phyloP scores from a whole-genome alignment of 2,329 filamentous ascomycete genomes.

The Tolypocladium amazonense region DNA sequence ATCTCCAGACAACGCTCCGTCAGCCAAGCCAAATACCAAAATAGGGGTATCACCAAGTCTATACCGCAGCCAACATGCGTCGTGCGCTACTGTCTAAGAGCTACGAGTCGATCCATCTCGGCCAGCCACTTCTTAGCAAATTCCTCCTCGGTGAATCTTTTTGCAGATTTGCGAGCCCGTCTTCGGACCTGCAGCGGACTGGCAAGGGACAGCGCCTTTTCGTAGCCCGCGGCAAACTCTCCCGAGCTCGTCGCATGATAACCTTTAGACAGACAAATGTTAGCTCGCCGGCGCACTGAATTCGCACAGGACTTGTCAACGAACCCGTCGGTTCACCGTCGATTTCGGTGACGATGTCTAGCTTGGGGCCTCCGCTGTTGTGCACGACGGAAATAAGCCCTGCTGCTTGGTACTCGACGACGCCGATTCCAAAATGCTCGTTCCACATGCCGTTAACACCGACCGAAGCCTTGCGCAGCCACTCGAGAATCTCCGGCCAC shows the following conservation, averaged over 20 bases:
- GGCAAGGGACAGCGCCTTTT: constrained; percentile 60
- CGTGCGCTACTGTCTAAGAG: constrained; percentile 18
- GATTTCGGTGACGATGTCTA: constrained; percentile 80
- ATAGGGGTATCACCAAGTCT: constrained; percentile 26
- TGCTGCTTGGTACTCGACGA: constrained; percentile 95
- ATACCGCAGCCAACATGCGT: constrained; percentile 11
- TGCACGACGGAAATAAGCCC: constrained; percentile 90
- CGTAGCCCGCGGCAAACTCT: constrained; percentile 75
- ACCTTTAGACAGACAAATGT: constrained; percentile 32
- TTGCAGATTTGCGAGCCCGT: constrained; percentile 67
- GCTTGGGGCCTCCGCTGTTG: constrained; percentile 81
- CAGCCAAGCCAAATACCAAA: background rate
- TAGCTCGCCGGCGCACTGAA: background rate
- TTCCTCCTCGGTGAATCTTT: constrained; percentile 77
- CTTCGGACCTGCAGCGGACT: constrained; percentile 66
- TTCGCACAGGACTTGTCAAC: constrained; percentile 8
- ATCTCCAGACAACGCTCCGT: background rate
- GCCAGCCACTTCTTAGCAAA: constrained; percentile 71
- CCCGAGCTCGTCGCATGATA: constrained; percentile 72
- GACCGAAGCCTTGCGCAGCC: constrained; percentile 65
- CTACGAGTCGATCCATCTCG: constrained; percentile 64
- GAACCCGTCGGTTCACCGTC: constrained; percentile 69
- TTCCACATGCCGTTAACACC: constrained; percentile 99
- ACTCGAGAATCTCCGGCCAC: constrained; percentile 77
- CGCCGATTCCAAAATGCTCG: constrained; percentile 96